Conservation (phyloP, 495 filamentous ascomycete species). For the Aspergillus haitiensis region DNA sequence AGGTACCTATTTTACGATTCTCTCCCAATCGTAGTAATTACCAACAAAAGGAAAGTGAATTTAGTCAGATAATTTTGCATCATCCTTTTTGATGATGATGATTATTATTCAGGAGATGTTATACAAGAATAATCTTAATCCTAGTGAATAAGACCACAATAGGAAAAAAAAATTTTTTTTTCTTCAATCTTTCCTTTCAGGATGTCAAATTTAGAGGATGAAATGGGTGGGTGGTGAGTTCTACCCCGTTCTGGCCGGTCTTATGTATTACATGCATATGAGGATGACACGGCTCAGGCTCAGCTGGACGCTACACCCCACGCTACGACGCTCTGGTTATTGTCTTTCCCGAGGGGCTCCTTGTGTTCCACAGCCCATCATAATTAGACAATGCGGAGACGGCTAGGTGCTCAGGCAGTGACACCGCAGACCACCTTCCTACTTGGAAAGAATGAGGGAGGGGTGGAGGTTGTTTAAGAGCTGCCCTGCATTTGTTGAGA, state of each 20-base stretch:
- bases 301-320: conserved; percentile 32
- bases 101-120: no score
- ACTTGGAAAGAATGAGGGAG: background rate
- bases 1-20: background rate
- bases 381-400: conserved; percentile 20
- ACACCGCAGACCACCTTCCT: conserved; percentile 22
- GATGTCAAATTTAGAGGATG: background rate
- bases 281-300: conserved; percentile 29
- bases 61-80: no score
- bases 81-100: no score
- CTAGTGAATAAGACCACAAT: background rate
- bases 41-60: background rate
- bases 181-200: conserved; percentile 2
- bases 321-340: conserved; percentile 17
- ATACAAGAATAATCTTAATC: background rate
- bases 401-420: conserved; percentile 22
- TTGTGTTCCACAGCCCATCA: conserved; percentile 7
- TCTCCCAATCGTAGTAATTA: background rate
- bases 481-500: conserved; percentile 13
- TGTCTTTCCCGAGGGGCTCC: conserved; percentile 8
- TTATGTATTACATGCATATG: conserved; percentile 27
- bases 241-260: conserved; percentile 10
- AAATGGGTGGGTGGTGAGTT: conserved; percentile 8
- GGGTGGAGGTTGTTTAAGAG: background rate
- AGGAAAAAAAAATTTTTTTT: background rate